Evolutionary conservation across 2,329 filamentous ascomycete genomes (phyloP), one percentile per base, ranked within the genome.

Genomic region (Colletotrichum tropicale): DNA sequence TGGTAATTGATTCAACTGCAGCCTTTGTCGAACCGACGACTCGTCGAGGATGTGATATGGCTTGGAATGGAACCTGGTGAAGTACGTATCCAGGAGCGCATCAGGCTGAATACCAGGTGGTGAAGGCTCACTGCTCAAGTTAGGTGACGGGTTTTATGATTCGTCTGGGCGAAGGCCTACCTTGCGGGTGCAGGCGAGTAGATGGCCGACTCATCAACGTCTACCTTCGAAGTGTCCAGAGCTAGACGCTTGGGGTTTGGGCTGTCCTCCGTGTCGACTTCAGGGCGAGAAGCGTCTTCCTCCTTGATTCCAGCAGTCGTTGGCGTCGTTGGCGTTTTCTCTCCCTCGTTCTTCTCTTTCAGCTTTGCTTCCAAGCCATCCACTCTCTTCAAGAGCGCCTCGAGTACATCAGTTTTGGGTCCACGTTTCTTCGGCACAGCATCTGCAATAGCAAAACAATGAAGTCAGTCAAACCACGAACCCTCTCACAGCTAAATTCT

Each of bases 381-480:
- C 3, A 98, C 95, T 69, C 95, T 91, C 84, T 96, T 98, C 75
- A 98, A 82, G 10, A 98, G 87, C 2, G 95, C 95, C 83, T 98
- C 95, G 36, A 98, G 87, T 6, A 98, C 94, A 82, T 98, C 95
- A 32, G 95, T 98, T 85, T 98, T 98, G 4, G 95, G 95, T 0
- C 95, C 95, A 82, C 95, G 90, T 84, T 98, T 98, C 86, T 98
- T 98, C 1, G 95, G 95, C 21, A 97, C 92, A 30, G 95, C 95
- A 87, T 98, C 95, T 96, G 79, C 8, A 74, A 48, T 69, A 70
- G 43, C 26, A 30, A 60, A 16, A 36, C 43, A 52, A n/a, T 7
- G 10, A 15, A 30, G 43, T 76, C 28, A 75, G 71, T 71, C 66
- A 74, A 65, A 64, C 55, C 26, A n/a, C 24, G 64, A 13, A 24